A percentile compares a stretch with the other conserved stretches of the same genome.
Evolutionary conservation across 441 rosid species (phyloP).

Genomic region (Melastoma candidum): DNA sequence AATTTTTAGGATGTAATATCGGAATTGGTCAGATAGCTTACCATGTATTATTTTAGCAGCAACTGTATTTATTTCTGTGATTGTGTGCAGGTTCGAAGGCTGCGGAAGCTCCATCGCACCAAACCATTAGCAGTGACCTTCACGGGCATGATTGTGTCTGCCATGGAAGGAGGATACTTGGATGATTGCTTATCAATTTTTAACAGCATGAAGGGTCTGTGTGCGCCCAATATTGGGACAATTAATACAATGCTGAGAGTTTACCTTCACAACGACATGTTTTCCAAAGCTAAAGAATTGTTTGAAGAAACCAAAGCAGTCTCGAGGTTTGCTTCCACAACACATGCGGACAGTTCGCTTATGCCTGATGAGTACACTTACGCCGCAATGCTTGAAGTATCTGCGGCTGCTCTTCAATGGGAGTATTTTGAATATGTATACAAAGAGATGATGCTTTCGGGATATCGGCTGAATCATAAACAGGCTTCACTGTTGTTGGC

Average conservation of each 20-base stretch:
- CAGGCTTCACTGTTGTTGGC: slow-evolving; percentile 45
- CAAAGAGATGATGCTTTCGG: slow-evolving; percentile 58
- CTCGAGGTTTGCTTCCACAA: slow-evolving; percentile 6
- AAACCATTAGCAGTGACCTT: slow-evolving; percentile 69
- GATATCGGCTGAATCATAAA: slow-evolving; percentile 64
- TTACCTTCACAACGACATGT: slow-evolving; percentile 67
- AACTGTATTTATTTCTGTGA: neutral
- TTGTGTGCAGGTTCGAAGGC: slow-evolving; percentile 53
- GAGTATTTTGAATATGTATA: slow-evolving; percentile 85
- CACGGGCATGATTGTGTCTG: slow-evolving; percentile 72
- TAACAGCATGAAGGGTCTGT: slow-evolving; percentile 53
- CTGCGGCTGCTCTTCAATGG: slow-evolving; percentile 76
- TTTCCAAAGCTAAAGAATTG: slow-evolving; percentile 67
- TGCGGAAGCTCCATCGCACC: slow-evolving; percentile 42
- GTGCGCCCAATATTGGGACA: slow-evolving; percentile 77
- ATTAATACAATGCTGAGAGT: slow-evolving; percentile 78
- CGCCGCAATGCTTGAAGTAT: slow-evolving; percentile 76
- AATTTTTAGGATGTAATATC: too few species aligned
- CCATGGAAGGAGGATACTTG: slow-evolving; percentile 71
- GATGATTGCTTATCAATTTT: slow-evolving; percentile 62
- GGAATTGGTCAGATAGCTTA: too few species aligned
- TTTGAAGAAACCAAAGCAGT: slow-evolving; percentile 45
- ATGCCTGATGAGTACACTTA: slow-evolving; percentile 64
- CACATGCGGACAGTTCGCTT: slow-evolving; percentile 9
- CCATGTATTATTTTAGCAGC: too few species aligned